These are phyloP conservation scores for Canariomyces notabilis DNA, from an alignment of 2,329 filamentous ascomycete species.

Conservation along the genomic window DNA sequence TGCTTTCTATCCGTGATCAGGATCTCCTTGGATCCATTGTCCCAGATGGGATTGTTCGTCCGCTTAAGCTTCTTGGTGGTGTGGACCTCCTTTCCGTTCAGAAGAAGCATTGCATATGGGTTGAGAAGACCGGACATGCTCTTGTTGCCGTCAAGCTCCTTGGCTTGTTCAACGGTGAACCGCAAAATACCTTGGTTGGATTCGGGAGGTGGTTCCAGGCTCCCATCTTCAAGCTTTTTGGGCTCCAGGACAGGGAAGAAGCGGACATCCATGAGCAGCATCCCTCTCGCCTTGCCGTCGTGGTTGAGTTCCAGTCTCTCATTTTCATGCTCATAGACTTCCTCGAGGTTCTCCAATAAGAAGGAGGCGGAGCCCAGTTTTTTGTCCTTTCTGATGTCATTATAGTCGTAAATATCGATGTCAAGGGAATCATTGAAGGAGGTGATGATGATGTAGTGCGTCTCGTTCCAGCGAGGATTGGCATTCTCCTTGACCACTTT, in stretches of 20 bases:
- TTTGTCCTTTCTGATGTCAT: slow-evolving; percentile 94
- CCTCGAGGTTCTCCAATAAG: slow-evolving; percentile 73
- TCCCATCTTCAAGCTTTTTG: slow-evolving; percentile 68
- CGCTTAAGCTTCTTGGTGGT: slow-evolving; percentile 89
- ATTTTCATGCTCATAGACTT: slow-evolving; percentile 73
- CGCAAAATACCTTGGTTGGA: slow-evolving; percentile 90
- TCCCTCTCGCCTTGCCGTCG: slow-evolving; percentile 77
- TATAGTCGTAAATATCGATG: slow-evolving; percentile 83
- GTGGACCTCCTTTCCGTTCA: slow-evolving; percentile 90
- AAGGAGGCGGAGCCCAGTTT: slow-evolving; percentile 87
- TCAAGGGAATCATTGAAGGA: slow-evolving; percentile 85
- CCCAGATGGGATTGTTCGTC: slow-evolving; percentile 96
- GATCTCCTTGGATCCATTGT: slow-evolving; percentile 87
- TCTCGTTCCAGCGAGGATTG: slow-evolving; percentile 94
- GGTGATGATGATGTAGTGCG: slow-evolving; percentile 89
- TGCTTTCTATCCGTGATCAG: slow-evolving; percentile 90
- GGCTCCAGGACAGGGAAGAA: slow-evolving; percentile 91
- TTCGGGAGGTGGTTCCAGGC: slow-evolving; percentile 73
- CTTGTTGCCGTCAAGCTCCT: slow-evolving; percentile 89
- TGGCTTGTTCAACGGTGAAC: slow-evolving; percentile 91
- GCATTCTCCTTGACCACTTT: slow-evolving; percentile 81
- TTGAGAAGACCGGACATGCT: slow-evolving; percentile 87
- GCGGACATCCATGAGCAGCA: slow-evolving; percentile 74
- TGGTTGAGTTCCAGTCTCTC: slow-evolving; percentile 77
- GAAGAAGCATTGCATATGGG: slow-evolving; percentile 79